Conservation (phyloP, 2,329 filamentous ascomycete genomes). For the Westerdykella sp. region DNA sequence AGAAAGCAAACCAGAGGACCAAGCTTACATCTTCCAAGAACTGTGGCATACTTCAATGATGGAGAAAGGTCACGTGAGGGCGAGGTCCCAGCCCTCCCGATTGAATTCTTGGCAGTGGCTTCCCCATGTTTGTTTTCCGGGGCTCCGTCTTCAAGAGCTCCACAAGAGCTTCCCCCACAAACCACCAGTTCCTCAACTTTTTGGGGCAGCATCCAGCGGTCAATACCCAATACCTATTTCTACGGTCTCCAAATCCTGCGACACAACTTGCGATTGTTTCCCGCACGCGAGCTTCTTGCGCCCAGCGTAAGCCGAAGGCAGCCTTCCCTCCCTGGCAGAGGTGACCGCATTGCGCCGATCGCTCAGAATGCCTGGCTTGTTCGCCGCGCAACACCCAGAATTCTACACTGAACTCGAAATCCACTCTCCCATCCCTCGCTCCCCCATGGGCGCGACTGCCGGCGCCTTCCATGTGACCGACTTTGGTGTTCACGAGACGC, state of each 20-base stretch:
- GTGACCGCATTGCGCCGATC: conserved; percentile 14
- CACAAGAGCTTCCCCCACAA: too few species aligned
- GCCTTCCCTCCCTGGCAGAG: conserved; percentile 18
- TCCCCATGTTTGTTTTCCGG: too few species aligned
- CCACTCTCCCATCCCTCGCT: conserved; percentile 20
- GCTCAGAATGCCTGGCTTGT: conserved; percentile 26
- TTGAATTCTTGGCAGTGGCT: not conserved
- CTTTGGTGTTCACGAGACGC: conserved; percentile 24
- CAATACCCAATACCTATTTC: too few species aligned
- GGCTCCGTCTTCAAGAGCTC: too few species aligned
- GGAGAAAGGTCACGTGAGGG: not conserved
- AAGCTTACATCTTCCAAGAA: too few species aligned
- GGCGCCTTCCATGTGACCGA: conserved; percentile 25
- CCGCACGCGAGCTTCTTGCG: too few species aligned
- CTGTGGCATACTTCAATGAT: too few species aligned
- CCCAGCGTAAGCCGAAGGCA: conserved; percentile 13
- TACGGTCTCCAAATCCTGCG: too few species aligned
- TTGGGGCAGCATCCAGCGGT: too few species aligned
- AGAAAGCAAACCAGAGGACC: too few species aligned
- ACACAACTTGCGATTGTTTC: too few species aligned
- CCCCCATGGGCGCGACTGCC: conserved; percentile 20
- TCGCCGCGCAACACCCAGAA: conserved; percentile 15
- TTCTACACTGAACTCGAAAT: conserved; percentile 12
- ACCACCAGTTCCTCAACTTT: too few species aligned
- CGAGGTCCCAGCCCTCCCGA: not conserved